phyloP scores from a whole-genome alignment of 805 yeast genomes.

The Metschnikowia lunata region DNA sequence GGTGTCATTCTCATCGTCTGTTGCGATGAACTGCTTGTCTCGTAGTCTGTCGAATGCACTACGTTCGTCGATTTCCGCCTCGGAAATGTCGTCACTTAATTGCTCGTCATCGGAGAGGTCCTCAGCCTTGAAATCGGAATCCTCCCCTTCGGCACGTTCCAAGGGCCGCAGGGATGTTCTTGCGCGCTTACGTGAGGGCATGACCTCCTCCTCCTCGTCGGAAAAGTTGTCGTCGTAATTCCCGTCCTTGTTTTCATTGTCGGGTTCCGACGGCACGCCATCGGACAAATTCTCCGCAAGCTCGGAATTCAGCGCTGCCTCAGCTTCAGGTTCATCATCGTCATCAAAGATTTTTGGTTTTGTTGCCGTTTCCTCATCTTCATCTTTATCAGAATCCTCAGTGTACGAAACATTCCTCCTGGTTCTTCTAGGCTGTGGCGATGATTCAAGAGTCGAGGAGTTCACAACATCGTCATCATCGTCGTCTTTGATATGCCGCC shows the following conservation, averaged over 20 bases:
- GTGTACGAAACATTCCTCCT: slow-evolving; percentile 12
- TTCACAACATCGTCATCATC: slow-evolving; percentile 6
- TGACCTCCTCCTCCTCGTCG: slow-evolving; percentile 11
- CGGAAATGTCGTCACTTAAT: slow-evolving; percentile 13
- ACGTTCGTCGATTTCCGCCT: slow-evolving; percentile 15
- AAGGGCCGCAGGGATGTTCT: slow-evolving; percentile 3
- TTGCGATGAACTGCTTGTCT: slow-evolving; percentile 33
- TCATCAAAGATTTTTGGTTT: slow-evolving; percentile 3
- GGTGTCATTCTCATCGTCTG: slow-evolving; percentile 33
- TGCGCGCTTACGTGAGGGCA: slow-evolving; percentile 14
- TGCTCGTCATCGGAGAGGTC: slow-evolving; percentile 12
- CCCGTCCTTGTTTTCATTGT: slow-evolving; percentile 7
- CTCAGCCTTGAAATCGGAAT: slow-evolving; percentile 18
- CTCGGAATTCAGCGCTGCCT: neutral
- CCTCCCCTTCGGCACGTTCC: slow-evolving; percentile 13
- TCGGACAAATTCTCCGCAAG: slow-evolving; percentile 1
- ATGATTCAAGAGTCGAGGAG: neutral
- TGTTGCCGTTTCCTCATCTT: slow-evolving; percentile 7
- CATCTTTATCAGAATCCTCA: slow-evolving; percentile 13
- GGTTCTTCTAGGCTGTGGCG: slow-evolving; percentile 9
- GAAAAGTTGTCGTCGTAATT: slow-evolving; percentile 13
- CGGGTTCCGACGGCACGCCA: slow-evolving; percentile 3
- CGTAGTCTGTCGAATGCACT: slow-evolving; percentile 26
- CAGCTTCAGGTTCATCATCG: slow-evolving; percentile 1
- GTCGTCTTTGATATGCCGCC: slow-evolving; percentile 11